Conservation (phyloP, 805 yeast genomes). For the Yarrowia bubula region DNA sequence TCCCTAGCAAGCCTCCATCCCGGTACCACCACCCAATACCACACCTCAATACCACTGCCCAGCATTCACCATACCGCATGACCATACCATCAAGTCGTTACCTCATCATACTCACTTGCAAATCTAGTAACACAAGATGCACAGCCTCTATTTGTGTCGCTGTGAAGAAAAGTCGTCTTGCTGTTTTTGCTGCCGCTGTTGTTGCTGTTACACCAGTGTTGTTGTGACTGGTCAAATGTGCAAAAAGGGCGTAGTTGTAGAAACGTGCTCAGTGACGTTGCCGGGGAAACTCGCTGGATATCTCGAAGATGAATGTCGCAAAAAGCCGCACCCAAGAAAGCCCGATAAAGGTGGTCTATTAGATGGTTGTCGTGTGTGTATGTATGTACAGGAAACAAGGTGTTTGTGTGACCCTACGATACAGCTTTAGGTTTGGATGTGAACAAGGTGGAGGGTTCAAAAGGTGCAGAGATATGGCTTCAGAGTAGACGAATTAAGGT, state of each 20-base stretch:
- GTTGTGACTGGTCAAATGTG: neutral
- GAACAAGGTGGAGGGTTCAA: neutral
- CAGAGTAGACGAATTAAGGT: neutral
- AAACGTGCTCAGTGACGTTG: neutral
- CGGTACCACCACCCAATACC: no score
- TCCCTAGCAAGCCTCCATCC: no score
- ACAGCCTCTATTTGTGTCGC: neutral
- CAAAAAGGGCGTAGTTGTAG: no score
- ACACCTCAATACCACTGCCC: no score
- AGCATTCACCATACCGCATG: no score
- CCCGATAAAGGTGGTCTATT: neutral
- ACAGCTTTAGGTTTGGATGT: neutral
- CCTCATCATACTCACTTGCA: no score
- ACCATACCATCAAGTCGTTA: no score
- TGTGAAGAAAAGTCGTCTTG: neutral
- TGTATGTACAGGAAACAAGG: slow-evolving; percentile 16
- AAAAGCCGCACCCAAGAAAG: neutral
- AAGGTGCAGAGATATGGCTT: neutral
- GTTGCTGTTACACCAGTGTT: neutral
- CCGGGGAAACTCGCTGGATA: neutral
- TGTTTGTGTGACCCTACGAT: slow-evolving; percentile 9
- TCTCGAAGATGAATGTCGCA: neutral
- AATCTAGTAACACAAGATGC: neutral
- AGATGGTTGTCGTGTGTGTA: slow-evolving; percentile 11
- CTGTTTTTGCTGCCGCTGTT: neutral